Evolutionary conservation across 148 eudicot genomes (phyloP), one percentile per base, ranked within the genome.

Genomic region (Simmondsia chinensis): DNA sequence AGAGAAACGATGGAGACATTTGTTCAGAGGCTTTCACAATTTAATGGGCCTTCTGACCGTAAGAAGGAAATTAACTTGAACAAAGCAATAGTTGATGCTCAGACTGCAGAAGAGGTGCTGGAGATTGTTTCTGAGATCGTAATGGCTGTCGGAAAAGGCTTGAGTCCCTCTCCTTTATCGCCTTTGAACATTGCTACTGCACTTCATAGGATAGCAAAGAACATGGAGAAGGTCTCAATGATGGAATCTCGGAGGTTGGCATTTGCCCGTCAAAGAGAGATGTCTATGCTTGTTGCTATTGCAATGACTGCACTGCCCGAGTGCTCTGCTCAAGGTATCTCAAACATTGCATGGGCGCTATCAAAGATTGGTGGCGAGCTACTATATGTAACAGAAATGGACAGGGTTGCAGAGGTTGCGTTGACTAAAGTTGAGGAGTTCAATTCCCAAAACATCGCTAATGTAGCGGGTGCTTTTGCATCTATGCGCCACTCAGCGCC

Each of bases 171-270:
- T 0, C 97, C 97, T 40, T 75, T 85, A 16, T 66, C 97, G 7
- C 97, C 95, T 33, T 50, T 91, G 61, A 91, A 91, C 53, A 71
- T 91, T 35, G 97, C 97, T 28, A 85, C 97, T 11, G 77, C 95
- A 4, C 69, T 91, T n/a, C 95, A 91, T 48, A 77, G 95, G 35
- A 82, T 91, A 49, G 97, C 95, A 21, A 91, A 91, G 71, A 91
- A 85, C 64, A 91, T 91, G 97, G 97, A 91, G 65, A 85, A 91
- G 66, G 95, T 91, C 7, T 79, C 85, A 2, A 85, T 91, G 97
- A 35, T 60, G 59, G 79, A 63, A 56, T 73, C 79, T 25, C 88
- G 61, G 12, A 71, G 97, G 64, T 52, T 91, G 48, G 85, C 94
- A 1, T 85, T 91, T 48, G 94, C 97, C 9, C 77, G 97, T 25